Percentiles rank a stretch among this genome's conserved stretches.
phyloP scores from a whole-genome alignment of 345 rosid genomes.

The Lepidium sativum region DNA sequence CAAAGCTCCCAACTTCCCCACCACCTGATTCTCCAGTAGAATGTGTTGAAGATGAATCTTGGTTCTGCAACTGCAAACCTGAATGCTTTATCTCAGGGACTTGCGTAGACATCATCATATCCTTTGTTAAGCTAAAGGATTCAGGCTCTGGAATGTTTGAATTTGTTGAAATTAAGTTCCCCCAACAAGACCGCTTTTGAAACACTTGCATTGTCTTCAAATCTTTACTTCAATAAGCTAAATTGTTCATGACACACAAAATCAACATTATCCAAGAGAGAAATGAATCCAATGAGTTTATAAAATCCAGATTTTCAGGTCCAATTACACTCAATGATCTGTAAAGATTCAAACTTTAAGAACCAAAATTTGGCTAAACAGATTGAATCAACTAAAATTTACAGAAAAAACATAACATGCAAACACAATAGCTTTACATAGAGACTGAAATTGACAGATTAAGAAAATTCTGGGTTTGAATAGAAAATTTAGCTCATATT shows the following conservation, averaged over 20 bases:
- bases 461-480: background rate
- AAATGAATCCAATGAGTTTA: background rate
- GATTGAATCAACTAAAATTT: background rate
- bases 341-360: no score
- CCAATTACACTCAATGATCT: no score
- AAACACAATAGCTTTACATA: background rate
- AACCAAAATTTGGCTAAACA: background rate
- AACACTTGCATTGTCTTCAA: constrained; percentile 29
- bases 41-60: constrained; percentile 56
- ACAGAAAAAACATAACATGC: constrained; percentile 14
- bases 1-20: constrained; percentile 41
- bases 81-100: constrained; percentile 30
- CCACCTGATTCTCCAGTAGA: constrained; percentile 56
- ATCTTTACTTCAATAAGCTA: constrained; percentile 3
- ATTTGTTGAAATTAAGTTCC: constrained; percentile 4
- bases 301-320: background rate
- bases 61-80: constrained; percentile 38
- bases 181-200: constrained; percentile 12
- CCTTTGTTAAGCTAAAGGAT: constrained; percentile 12
- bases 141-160: constrained; percentile 18
- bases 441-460: background rate
- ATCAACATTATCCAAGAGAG: constrained; percentile 5
- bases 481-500: background rate
- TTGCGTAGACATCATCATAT: constrained; percentile 25
- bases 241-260: constrained; percentile 5